Evolutionary conservation across 202 grass and related monocot genomes (phyloP).

Genomic region (Carex arenaria): DNA sequence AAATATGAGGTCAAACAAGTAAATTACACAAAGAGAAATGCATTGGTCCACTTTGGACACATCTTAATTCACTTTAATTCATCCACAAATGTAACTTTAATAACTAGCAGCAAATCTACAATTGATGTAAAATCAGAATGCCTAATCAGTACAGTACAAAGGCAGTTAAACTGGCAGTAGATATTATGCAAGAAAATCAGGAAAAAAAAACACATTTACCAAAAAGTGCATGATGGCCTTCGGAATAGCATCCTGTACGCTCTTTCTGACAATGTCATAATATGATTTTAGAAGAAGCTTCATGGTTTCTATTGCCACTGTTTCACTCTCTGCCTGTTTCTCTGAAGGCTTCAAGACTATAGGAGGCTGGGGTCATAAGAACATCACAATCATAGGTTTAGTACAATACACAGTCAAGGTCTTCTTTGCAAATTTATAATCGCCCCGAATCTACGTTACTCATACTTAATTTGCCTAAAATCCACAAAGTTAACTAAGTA

Average conservation of each 20-base stretch:
- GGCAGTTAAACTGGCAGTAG: neutral
- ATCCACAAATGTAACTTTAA: neutral
- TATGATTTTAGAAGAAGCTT: slow-evolving; percentile 82
- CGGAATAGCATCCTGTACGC: slow-evolving; percentile 66
- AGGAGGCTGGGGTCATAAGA: slow-evolving; percentile 55
- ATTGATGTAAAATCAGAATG: neutral
- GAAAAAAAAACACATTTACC: slow-evolving; percentile 42
- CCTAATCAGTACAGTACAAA: neutral
- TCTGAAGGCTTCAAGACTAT: slow-evolving; percentile 70
- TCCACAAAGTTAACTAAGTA: neutral
- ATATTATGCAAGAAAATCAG: neutral
- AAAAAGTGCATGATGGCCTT: slow-evolving; percentile 99
- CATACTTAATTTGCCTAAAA: neutral
- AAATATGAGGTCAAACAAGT: neutral
- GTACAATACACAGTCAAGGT: neutral
- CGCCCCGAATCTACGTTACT: neutral
- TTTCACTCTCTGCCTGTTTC: slow-evolving; percentile 63
- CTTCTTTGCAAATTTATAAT: neutral
- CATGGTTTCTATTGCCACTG: slow-evolving; percentile 67
- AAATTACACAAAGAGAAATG: neutral
- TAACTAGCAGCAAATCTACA: neutral
- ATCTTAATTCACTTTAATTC: neutral
- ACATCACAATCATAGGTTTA: slow-evolving; percentile 23
- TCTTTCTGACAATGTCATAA: slow-evolving; percentile 96
- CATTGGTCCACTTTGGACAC: neutral